Evolutionary conservation across 2,329 filamentous ascomycete species (phyloP), one percentile per base, ranked within the genome.

Genomic region (Penicillium sp.): DNA sequence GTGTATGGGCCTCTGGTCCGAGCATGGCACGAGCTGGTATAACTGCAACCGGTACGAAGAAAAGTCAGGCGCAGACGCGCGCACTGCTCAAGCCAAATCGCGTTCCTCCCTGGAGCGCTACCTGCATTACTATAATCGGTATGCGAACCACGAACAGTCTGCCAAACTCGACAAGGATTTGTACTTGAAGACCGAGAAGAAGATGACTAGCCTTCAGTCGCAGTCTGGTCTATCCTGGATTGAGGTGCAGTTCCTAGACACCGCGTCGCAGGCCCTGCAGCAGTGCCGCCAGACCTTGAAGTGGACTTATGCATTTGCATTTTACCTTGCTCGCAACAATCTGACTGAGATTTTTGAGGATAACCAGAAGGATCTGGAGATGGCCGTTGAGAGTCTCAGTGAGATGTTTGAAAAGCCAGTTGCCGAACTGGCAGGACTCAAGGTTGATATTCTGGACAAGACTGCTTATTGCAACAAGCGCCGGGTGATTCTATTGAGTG

Each of bases 391-490:
- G 78, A 93, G 90, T 57, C 79, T 99, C 63, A 96, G 91, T n/a
- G 93, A 96, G 76, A 96, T 99, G 91, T 99, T 99, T 66, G 94
- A 99, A 82, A 97, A 96, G 79, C 91, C 93, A 0, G 91, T 93
- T n/a, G 79, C 86, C 41, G 92, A 97, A 68, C 81, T 99, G 19
- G 85, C 91, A 4, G 86, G 89, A 45, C 81, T 97, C 59, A 97
- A 97, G 79, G 91, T 96, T 7, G 93, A 97, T 64, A 99, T 99
- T 71, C 90, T 99, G 86, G 93, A 99, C 76, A 97, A 97, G 83
- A 99, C 93, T 4, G 86, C 92, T 0, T 99, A 99, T 75, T 99
- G 96, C 79, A 96, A 90, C 75, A 93, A 94, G 76, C 85, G 94
- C 53, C 85, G 94, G 44, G 83, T 97, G 25, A 97, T 97, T 63